Conservation (phyloP, 75 land plant genomes). For the Selaginella moellendorffii region DNA sequence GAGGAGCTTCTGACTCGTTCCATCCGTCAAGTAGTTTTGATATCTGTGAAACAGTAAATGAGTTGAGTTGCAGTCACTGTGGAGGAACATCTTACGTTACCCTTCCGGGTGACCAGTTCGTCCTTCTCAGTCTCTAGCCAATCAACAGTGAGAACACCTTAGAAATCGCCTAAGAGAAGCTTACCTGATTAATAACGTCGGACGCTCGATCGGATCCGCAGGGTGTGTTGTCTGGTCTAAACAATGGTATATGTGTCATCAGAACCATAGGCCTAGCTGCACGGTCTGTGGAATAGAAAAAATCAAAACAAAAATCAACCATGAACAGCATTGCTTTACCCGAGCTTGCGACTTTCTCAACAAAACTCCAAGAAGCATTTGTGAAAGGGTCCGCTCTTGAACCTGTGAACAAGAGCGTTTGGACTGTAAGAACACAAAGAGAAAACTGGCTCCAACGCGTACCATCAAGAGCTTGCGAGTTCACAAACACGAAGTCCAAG, state of each 20-base stretch:
- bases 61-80: background rate
- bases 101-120: background rate
- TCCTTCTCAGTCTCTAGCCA: background rate
- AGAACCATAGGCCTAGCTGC: conserved; percentile 26
- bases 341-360: conserved; percentile 3
- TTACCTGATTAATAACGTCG: conserved; percentile 63
- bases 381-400: conserved; percentile 2
- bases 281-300: background rate
- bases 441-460: background rate
- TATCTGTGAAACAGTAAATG: conserved; percentile 31
- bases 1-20: conserved; percentile 38
- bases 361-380: conserved; percentile 17
- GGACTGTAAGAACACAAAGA: background rate
- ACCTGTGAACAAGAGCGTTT: conserved; percentile 11
- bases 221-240: conserved; percentile 49
- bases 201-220: conserved; percentile 66
- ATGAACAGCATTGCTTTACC: background rate
- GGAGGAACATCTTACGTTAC: background rate
- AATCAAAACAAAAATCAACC: no score
- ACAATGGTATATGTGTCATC: conserved; percentile 69
- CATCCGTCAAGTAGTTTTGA: conserved; percentile 67
- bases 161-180: background rate
- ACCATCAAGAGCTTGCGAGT: conserved; percentile 84
- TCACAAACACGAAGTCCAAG: conserved; percentile 54
- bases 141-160: background rate